A percentile compares a stretch with the other conserved stretches of the same genome.
phyloP scores from a whole-genome alignment of 495 filamentous ascomycete species.

The Polyplosphaeria fusca region DNA sequence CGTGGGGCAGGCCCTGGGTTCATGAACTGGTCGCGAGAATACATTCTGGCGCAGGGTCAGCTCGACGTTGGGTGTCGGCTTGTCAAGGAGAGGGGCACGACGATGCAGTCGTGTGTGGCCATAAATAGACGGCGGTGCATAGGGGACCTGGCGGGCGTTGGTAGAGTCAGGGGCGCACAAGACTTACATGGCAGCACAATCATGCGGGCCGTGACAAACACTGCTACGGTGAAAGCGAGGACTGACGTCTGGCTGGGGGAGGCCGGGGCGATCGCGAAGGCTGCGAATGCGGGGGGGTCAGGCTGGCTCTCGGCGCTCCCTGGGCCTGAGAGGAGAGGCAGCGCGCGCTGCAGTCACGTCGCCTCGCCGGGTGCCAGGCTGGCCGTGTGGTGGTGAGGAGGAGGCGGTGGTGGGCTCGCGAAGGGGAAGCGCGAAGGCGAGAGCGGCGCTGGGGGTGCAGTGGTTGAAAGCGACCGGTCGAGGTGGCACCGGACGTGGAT shows the following conservation, averaged over 20 bases:
- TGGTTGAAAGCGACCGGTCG: conserved; percentile 22
- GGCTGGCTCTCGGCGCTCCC: conserved; percentile 10
- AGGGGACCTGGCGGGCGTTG: conserved; percentile 4
- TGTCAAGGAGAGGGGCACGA: neutral
- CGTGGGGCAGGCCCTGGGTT: conserved; percentile 92
- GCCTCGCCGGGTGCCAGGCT: neutral
- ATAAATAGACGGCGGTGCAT: conserved; percentile 4
- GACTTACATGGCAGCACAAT: conserved; percentile 18
- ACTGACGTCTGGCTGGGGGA: neutral
- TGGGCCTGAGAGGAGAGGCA: conserved; percentile 9
- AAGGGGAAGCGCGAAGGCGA: neutral
- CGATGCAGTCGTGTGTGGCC: neutral
- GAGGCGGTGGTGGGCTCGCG: neutral
- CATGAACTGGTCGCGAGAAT: conserved; percentile 66
- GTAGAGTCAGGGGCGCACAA: conserved; percentile 1
- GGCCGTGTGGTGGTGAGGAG: neutral
- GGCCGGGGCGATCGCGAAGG: conserved; percentile 2
- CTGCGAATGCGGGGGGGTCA: conserved; percentile 22
- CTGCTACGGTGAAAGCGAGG: too few relatives aligned
- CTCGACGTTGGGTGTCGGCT: neutral
- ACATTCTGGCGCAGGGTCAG: conserved; percentile 37
- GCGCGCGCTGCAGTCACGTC: neutral
- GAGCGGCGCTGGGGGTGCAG: conserved; percentile 6
- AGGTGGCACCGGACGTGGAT: neutral
- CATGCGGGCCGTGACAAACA: conserved; percentile 9